A percentile compares a stretch with the other conserved stretches of the same genome.
Conservation (phyloP, 2,329 filamentous ascomycete genomes). For the Colletotrichum sp. region DNA sequence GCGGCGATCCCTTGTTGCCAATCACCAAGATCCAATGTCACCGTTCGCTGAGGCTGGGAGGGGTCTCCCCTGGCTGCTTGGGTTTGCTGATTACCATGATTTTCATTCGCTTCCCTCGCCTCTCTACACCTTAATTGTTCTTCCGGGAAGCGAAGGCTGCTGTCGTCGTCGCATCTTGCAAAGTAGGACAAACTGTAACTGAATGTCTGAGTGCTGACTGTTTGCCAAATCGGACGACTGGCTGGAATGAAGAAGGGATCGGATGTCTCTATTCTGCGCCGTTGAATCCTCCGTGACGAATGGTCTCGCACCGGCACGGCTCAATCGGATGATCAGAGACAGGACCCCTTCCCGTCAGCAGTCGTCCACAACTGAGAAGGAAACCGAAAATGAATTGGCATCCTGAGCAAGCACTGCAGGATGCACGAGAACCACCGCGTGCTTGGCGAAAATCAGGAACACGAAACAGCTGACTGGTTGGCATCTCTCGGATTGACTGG, state of each 20-base stretch:
- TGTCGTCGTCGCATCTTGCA: background rate
- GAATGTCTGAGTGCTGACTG: background rate
- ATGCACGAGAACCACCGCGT: background rate
- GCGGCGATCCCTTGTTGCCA: constrained; percentile 7
- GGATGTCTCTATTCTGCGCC: background rate
- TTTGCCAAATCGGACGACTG: background rate
- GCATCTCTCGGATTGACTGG: background rate
- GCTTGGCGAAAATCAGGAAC: background rate
- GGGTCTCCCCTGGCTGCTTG: constrained; percentile 1
- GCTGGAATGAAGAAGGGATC: constrained; percentile 5
- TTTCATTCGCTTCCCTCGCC: constrained; percentile 12
- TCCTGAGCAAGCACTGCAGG: background rate
- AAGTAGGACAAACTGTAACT: background rate
- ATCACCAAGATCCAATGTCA: background rate
- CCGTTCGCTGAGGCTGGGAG: constrained; percentile 12
- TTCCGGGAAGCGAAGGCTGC: background rate
- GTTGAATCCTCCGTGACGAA: background rate
- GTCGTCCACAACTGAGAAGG: background rate
- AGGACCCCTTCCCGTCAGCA: background rate
- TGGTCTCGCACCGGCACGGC: background rate
- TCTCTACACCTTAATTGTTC: constrained; percentile 8
- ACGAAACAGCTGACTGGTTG: background rate
- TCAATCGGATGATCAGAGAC: background rate
- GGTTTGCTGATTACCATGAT: constrained; percentile 10
- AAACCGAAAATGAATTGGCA: background rate